Evolutionary conservation across 768 basidiomycete species (phyloP), one percentile per base, ranked within the genome.

Genomic region (Auricularia heimuer): DNA sequence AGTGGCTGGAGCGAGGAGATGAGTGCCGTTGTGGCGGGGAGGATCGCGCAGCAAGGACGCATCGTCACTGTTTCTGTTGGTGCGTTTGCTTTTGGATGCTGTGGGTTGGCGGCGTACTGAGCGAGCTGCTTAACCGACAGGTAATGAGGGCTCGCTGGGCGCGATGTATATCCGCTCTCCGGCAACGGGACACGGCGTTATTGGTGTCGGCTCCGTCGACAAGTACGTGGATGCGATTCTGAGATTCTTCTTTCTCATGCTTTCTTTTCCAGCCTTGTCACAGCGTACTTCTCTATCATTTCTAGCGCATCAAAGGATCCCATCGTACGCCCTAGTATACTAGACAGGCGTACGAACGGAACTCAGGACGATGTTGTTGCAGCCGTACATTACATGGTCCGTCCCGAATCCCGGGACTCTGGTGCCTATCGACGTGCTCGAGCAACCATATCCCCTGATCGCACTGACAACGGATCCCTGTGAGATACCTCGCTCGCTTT

Each of bases 221-320:
- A 33, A 70, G n/a, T 65, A 69, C 24, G 75, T n/a, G 16, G 74
- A 29, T 2, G 71, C 18, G 74, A 73, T 18, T 67, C 70, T 16
- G 68, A 72, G 1, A 72, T 70, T 2, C 62, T 67, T 60, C 3
- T 2, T 7, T 4, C 39, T 42, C 8, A 42, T 42, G 12, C 39
- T 14, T 39, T 39, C 3, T 12, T 7, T 42, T 14, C 39, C 12
- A 42, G 39, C 39, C 8, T 42, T 42, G 39, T 14, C 39, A 42
- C 39, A 14, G 12, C 39, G 8, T 42, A 42, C 2, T 42, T 42
- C 39, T 8, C 39, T 14, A 8, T 42, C 39, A 42, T 42, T 14
- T 42, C 39, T 14, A 42, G 3, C 39, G 39, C 39, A 14, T 42
- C 39, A 14, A 2, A 42, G 39, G 1, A 14, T 14, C 39, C 39